Evolutionary conservation across 2,329 filamentous ascomycete species (phyloP), one percentile per base, ranked within the genome.

Genomic region (Botryotinia calthae): DNA sequence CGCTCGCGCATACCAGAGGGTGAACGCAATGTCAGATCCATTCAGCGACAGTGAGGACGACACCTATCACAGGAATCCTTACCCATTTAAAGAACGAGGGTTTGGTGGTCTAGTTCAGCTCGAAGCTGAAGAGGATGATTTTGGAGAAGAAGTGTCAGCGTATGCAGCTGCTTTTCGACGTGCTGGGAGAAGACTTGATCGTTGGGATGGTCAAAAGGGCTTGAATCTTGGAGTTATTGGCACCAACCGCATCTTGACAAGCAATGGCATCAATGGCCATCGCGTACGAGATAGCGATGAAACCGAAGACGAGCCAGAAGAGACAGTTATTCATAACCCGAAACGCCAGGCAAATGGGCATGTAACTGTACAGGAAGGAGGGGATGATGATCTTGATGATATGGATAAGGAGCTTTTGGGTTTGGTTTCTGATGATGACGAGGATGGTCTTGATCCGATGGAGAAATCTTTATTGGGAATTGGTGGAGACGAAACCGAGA

Each of bases 131-230:
- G 82, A 85, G 0, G 91, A 93, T 74, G 93, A 95, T 82, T 92
- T 90, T 76, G 93, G 93, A 61, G 93, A 95, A 81, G 92, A 95
- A 81, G 86, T 89, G 9, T 86, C 87, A 71, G 85, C 88, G 1
- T 90, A 93, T 73, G 87, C 89, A 6, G 88, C 91, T 18, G 87
- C 92, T 12, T 82, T 95, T 28, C 85, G 90, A 70, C 87, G 91
- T 25, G 86, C 87, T 1, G 84, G 86, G 31, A 86, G 93, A 42
- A 86, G 93, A 58, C 83, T 95, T n/a, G 84, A 87, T 70, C 87
- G 93, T 46, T 95, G 93, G 93, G 86, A 89, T 65, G 83, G 83
- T n/a, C 82, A 78, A 42, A 77, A 77, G 42, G 78, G 75, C 59
- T 44, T 76, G 1, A 76, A 79, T 51, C 64, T 79, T 22, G 79